These are phyloP conservation scores for Chamaecrista fasciculata DNA, from an alignment of 306 rosid genomes.

Conservation along the genomic window DNA sequence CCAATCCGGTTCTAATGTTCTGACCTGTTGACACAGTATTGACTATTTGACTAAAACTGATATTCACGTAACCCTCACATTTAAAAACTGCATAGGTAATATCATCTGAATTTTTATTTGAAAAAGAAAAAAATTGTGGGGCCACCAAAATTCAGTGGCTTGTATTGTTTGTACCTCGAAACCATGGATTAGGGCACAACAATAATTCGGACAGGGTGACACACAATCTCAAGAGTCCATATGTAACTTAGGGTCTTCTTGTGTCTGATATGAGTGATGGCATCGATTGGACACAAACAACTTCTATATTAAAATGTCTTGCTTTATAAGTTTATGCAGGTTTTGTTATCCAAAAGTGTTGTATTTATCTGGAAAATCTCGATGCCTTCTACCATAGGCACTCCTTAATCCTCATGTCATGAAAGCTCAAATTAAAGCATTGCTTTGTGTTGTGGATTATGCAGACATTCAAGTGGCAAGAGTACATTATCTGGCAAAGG, in stretches of 20 bases:
- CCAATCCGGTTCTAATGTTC: not conserved
- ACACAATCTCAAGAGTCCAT: too few species aligned
- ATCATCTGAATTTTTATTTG: not conserved
- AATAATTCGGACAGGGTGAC: too few species aligned
- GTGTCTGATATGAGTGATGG: too few species aligned
- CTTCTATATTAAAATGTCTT: too few species aligned
- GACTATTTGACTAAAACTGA: too few species aligned
- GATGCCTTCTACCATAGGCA: not conserved
- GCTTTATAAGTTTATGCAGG: too few species aligned
- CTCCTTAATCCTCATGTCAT: constrained; percentile 10
- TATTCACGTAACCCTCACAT: constrained; percentile 5
- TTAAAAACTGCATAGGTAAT: constrained; percentile 22
- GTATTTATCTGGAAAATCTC: not conserved
- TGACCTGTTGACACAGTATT: not conserved
- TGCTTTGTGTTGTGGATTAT: constrained; percentile 29
- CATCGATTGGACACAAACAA: too few species aligned
- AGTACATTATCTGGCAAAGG: constrained; percentile 75
- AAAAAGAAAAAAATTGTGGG: not conserved
- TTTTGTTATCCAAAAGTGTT: not conserved
- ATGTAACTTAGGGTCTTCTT: too few species aligned
- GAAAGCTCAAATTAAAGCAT: constrained; percentile 23
- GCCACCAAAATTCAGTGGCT: not conserved
- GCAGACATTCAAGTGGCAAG: constrained; percentile 95
- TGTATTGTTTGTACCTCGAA: constrained; percentile 5
- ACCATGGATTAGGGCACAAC: too few species aligned